Evolutionary conservation across 2,329 filamentous ascomycete genomes (phyloP).

Genomic region (Bipolaris zeicola): DNA sequence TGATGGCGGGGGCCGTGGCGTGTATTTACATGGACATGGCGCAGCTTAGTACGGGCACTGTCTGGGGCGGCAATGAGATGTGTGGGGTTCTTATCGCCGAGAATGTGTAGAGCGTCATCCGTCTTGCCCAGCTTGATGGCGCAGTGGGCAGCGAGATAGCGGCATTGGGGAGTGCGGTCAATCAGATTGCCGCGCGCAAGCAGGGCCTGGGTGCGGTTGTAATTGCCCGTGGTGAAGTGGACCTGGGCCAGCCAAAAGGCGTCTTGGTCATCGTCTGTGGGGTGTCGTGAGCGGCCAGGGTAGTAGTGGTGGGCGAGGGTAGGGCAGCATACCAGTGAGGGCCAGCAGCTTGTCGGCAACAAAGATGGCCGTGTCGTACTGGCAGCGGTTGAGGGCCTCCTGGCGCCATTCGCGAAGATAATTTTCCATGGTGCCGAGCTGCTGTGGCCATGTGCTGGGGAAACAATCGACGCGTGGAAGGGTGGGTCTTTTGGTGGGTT

Average conservation of each 20-base stretch:
- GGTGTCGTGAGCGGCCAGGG: constrained; percentile 10
- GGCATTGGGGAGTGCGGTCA: constrained; percentile 79
- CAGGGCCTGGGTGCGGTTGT: constrained; percentile 86
- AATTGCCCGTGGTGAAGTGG: constrained; percentile 94
- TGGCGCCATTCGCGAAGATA: constrained; percentile 94
- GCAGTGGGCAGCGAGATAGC: constrained; percentile 92
- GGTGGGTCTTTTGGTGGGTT: constrained; percentile 4
- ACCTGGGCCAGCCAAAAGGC: constrained; percentile 98
- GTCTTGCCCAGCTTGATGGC: constrained; percentile 90
- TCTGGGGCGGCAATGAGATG: constrained; percentile 76
- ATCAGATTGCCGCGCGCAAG: constrained; percentile 84
- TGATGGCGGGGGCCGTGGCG: constrained; percentile 54
- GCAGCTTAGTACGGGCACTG: constrained; percentile 72
- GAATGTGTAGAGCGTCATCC: constrained; percentile 82
- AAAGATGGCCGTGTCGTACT: constrained; percentile 95
- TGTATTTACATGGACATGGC: constrained; percentile 63
- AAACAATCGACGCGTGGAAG: neutral
- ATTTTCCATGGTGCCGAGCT: constrained; percentile 71
- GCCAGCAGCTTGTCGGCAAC: constrained; percentile 96
- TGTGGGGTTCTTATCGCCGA: constrained; percentile 92
- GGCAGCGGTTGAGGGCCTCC: constrained; percentile 92
- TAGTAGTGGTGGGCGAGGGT: neutral
- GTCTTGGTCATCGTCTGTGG: constrained; percentile 84
- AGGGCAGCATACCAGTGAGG: constrained; percentile 73
- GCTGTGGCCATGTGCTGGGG: neutral